Conservation (phyloP, 345 rosid species). For the Eucalyptus tenuipes region DNA sequence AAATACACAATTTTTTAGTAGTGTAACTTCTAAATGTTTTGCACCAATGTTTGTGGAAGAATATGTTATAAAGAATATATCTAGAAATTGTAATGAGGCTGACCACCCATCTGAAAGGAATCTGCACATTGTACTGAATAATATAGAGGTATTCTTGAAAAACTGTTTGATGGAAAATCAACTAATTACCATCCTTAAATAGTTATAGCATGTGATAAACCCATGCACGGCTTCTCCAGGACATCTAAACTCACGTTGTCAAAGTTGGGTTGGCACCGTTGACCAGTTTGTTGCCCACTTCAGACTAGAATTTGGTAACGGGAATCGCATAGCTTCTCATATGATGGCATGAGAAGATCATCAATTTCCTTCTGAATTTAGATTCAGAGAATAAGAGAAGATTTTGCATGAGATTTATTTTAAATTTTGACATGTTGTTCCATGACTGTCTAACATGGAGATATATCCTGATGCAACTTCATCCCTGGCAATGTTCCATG, state of each 20-base stretch:
- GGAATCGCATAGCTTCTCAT: background rate
- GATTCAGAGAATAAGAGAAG: background rate
- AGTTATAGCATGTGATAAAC: background rate
- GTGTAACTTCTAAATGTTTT: background rate
- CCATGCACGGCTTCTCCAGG: background rate
- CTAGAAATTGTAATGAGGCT: background rate
- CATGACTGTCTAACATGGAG: background rate
- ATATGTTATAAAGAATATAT: background rate
- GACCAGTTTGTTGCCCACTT: background rate
- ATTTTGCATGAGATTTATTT: background rate
- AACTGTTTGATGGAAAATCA: background rate
- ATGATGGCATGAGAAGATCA: background rate
- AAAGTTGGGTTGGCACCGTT: background rate
- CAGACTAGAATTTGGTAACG: background rate
- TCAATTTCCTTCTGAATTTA: background rate
- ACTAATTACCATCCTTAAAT: background rate
- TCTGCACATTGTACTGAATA: background rate
- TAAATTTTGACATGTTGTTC: background rate
- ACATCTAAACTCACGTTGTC: background rate
- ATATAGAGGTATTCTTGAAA: background rate
- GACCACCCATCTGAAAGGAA: background rate
- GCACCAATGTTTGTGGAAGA: background rate
- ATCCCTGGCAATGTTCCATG: background rate
- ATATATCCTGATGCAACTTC: background rate
- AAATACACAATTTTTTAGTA: background rate